Evolutionary conservation across 2,329 filamentous ascomycete genomes (phyloP), one percentile per base, ranked within the genome.

Genomic region (Cladophialophora chaetospira): DNA sequence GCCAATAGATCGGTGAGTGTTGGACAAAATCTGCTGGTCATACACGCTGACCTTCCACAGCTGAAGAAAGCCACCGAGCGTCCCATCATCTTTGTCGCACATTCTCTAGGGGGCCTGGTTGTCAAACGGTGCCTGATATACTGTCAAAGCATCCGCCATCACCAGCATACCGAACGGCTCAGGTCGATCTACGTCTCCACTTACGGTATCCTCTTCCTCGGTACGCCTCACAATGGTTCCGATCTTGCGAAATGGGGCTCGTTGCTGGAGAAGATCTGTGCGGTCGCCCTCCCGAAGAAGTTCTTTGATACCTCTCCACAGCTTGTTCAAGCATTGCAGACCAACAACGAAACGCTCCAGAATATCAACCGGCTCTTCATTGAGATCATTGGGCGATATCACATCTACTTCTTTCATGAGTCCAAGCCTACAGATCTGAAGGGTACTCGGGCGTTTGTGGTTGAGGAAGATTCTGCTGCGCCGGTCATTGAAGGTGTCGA

Each of bases 331-430:
- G 86, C 87, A 2, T 77, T 92, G n/a, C 86, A 86, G 68, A 83
- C 79, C 48, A 85, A 91, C 67, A 91, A 87, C 57, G 88, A 91
- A 71, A 88, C 83, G 0, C 72, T 92, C 4, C 83, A 88, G 65
- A 86, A 87, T 58, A 90, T 92, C 70, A 91, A 89, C 69, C 82
- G 77, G 49, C 80, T 86, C 55, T 92, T 92, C 63, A 77, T 86
- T 15, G 85, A 90, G 49, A 84, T 91, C 25, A 85, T 88, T 61
- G 81, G 84, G 55, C 79, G 84, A 1, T 91, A 89, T 67, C 81
- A 84, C 62, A 84, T 91, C 48, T 88, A 88, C 66, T 89, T 91
- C 80, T 88, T 85, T 33, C 87, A 91, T 53, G 88, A 92, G 68
- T 86, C 85, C 43, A 83, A 86, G 63, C 87, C 86, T 60, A 89